Base-by-base conservation (phyloP, 495 filamentous ascomycete species). In the Penicillium desertorum region DNA sequence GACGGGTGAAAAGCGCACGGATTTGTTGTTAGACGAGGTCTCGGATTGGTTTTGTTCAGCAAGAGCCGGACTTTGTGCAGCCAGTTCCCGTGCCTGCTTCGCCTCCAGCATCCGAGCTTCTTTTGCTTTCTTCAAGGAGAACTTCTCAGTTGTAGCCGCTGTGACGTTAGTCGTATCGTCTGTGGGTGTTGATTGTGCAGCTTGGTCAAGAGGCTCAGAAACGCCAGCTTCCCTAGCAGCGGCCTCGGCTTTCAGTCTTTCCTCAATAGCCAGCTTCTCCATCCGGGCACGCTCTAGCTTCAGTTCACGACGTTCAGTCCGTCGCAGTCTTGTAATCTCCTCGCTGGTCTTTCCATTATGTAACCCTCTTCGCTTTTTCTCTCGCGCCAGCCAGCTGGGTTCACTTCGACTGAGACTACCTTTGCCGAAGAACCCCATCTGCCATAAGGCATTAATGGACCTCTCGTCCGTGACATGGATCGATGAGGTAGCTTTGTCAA, bases 351-450 rank as follows among this genome's bases (percentile, higher is more conserved):
- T 74, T 17, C 79, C 82, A 30, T 81, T 82, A 29, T 82, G 71
- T 11, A 85, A 61, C 4, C 89, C 91, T 43, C 83, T 78, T 57
- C 85, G 81, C 49, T 83, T 83, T 65, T 88, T 89, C 67, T 96
- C 90, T 48, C 89, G 79, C 49, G 88, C 88, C 51, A 97, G 70
- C 94, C 94, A 99, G 54, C 83, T 91, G 3, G 93, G 94, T 68
- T 98, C 92, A 72, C 91, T 96, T 61, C 94, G 85, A 70, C 92
- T 96, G 57, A 98, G 78, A 52, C 76, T 91, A 46, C 94, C 94
- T 72, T 96, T 97, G 43, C 94, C 94, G 70, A 91, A 99, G 72
- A 98, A 98, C 1, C 94, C 94, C 67, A 90, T 86, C 69, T 96
- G 88, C 94, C 94, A 99, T 27, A 99, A 74, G 9, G 86, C 88